Evolutionary conservation across 306 rosid genomes (phyloP).

Genomic region (Vigna unguiculata): DNA sequence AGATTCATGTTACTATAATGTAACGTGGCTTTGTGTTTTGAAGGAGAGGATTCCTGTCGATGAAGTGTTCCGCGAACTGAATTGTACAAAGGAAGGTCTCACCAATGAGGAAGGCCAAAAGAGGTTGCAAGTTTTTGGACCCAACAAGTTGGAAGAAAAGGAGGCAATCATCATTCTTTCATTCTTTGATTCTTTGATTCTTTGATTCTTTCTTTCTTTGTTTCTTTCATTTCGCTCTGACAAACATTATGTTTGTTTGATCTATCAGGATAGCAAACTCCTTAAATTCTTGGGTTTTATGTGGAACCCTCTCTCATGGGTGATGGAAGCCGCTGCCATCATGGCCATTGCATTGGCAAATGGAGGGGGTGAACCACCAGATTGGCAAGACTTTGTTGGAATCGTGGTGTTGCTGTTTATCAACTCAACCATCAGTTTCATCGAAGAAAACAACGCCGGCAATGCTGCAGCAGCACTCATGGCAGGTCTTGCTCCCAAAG

Average conservation of each 20-base stretch:
- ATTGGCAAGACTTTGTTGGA: slow-evolving; percentile 91
- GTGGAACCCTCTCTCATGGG: slow-evolving; percentile 99
- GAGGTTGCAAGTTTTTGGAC: slow-evolving; percentile 79
- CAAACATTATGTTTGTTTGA: background rate
- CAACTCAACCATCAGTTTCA: slow-evolving; percentile 89
- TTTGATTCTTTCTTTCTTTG: too few species aligned
- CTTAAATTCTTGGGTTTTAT: slow-evolving; percentile 89
- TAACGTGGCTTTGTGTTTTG: slow-evolving; percentile 14
- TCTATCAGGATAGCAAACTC: slow-evolving; percentile 72
- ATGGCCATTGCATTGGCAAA: slow-evolving; percentile 95
- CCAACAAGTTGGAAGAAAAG: slow-evolving; percentile 86
- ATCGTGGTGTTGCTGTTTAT: slow-evolving; percentile 64
- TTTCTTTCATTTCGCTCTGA: too few species aligned
- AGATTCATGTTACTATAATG: background rate
- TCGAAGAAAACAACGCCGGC: slow-evolving; percentile 95
- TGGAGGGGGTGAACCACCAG: slow-evolving; percentile 91
- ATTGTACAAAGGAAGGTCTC: slow-evolving; percentile 79
- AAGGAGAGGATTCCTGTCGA: slow-evolving; percentile 83
- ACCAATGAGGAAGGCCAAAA: slow-evolving; percentile 72
- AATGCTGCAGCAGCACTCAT: slow-evolving; percentile 94
- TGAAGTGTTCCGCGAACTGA: slow-evolving; percentile 83
- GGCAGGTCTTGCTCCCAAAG: slow-evolving; percentile 98
- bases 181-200: too few species aligned
- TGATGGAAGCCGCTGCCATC: slow-evolving; percentile 89
- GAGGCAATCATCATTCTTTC: slow-evolving; percentile 48